These are phyloP conservation scores for Emergomyces pasteurianus DNA, from an alignment of 2,329 filamentous ascomycete species.

Conservation along the genomic window DNA sequence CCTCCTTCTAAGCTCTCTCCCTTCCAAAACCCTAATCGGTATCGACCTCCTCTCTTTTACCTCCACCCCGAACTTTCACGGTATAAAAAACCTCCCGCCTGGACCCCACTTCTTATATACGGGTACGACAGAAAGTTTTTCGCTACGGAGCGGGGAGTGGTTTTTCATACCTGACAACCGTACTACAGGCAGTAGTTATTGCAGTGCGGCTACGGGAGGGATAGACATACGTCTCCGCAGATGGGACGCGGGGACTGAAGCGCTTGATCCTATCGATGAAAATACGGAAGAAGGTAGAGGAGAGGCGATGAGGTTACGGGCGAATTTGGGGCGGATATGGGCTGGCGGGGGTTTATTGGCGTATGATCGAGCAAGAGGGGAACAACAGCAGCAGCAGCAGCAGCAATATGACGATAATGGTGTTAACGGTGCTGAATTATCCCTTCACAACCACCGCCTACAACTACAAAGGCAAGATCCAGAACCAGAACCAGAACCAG, in stretches of 20 bases:
- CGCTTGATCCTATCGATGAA: constrained; percentile 21
- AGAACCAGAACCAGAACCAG: constrained; percentile 18
- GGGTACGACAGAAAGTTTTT: constrained; percentile 45
- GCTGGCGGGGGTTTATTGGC: constrained; percentile 35
- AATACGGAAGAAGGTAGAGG: constrained; percentile 29
- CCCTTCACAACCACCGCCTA: neutral
- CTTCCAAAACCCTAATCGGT: constrained; percentile 39
- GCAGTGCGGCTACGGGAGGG: constrained; percentile 12
- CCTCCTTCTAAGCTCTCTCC: constrained; percentile 34
- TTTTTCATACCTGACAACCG: constrained; percentile 35
- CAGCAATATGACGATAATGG: constrained; percentile 15
- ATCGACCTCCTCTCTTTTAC: constrained; percentile 49
- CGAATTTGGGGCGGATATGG: constrained; percentile 46
- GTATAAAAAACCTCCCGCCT: constrained; percentile 46
- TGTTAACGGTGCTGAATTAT: constrained; percentile 6
- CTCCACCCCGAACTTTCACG: constrained; percentile 48
- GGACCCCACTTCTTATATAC: constrained; percentile 53
- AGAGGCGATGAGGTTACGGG: constrained; percentile 40
- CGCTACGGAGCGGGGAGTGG: constrained; percentile 51
- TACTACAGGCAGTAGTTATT: neutral
- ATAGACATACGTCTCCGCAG: constrained; percentile 42
- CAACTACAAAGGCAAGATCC: constrained; percentile 16
- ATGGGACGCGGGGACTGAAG: constrained; percentile 37
- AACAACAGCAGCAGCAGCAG: constrained; percentile 14
- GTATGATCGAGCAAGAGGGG: constrained; percentile 23